Conservation (phyloP, 139 green algal species). For the Chlamydomonas eustigma region DNA sequence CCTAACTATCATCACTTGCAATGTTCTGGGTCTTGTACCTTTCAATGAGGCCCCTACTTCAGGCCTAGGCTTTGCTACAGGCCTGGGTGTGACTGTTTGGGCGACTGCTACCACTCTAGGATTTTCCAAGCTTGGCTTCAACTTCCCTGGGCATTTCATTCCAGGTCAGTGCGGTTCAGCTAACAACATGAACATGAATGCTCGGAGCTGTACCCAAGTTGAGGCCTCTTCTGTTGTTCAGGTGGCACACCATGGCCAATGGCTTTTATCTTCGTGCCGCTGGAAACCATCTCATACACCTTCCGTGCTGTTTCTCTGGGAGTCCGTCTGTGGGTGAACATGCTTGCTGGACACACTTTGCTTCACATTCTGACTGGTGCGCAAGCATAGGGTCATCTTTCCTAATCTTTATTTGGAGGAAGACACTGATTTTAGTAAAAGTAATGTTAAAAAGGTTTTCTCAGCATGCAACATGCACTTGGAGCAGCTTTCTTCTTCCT, state of each 20-base stretch:
- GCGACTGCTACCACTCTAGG: constrained; percentile 40
- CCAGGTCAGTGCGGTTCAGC: constrained; percentile 35
- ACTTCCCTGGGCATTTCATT: constrained; percentile 50
- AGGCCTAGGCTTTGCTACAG: constrained; percentile 48
- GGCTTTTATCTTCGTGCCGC: constrained; percentile 50
- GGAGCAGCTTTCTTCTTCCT: too few relatives aligned
- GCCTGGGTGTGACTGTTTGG: constrained; percentile 43
- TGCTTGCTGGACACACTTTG: constrained; percentile 49
- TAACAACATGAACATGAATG: too few relatives aligned
- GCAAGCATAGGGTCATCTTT: not conserved
- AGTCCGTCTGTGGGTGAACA: constrained; percentile 51
- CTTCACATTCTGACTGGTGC: constrained; percentile 52
- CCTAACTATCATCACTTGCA: constrained; percentile 46
- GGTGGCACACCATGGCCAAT: constrained; percentile 49
- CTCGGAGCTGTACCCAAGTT: too few relatives aligned
- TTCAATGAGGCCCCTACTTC: constrained; percentile 47
- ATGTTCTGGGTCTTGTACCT: constrained; percentile 41
- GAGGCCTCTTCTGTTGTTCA: too few relatives aligned
- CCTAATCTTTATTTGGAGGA: too few relatives aligned
- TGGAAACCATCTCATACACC: constrained; percentile 50
- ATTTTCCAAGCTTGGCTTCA: constrained; percentile 47
- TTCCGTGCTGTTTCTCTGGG: constrained; percentile 47
- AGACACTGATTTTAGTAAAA: too few relatives aligned
- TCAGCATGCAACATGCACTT: too few relatives aligned
- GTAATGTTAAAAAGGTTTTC: too few relatives aligned